Conservation (phyloP, 805 yeast genomes). For the Suhomyces tanzawaensis region DNA sequence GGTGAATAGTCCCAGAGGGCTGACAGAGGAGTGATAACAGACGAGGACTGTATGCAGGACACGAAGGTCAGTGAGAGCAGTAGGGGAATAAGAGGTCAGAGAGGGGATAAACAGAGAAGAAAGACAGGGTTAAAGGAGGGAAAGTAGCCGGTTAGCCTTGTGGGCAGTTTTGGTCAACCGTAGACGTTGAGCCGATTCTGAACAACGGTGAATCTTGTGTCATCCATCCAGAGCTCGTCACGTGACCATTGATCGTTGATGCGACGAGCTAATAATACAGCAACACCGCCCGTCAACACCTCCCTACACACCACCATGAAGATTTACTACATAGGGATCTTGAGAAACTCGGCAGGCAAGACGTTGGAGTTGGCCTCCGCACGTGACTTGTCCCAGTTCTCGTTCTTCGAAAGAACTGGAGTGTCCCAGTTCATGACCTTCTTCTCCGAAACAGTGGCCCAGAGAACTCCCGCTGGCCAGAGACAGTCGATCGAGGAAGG, state of each 20-base stretch:
- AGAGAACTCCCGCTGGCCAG: conserved; percentile 84
- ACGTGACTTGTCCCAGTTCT: conserved; percentile 79
- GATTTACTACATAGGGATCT: conserved; percentile 84
- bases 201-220: too few species aligned
- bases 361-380: conserved; percentile 78
- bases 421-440: conserved; percentile 95
- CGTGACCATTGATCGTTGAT: too few species aligned
- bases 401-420: conserved; percentile 78
- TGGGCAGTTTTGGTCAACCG: too few species aligned
- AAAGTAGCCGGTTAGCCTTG: too few species aligned
- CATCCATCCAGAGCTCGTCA: too few species aligned
- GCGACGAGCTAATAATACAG: too few species aligned
- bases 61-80: neutral
- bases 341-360: conserved; percentile 59
- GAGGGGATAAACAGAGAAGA: too few species aligned
- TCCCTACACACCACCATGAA: conserved; percentile 54
- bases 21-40: conserved; percentile 1
- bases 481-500: conserved; percentile 95
- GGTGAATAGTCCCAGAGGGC: neutral
- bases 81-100: too few species aligned
- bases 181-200: too few species aligned
- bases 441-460: conserved; percentile 85
- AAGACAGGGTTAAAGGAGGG: too few species aligned
- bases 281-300: neutral
- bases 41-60: conserved; percentile 3